These are phyloP conservation scores for Heritiera littoralis DNA, from an alignment of 345 rosid genomes.

Conservation along the genomic window DNA sequence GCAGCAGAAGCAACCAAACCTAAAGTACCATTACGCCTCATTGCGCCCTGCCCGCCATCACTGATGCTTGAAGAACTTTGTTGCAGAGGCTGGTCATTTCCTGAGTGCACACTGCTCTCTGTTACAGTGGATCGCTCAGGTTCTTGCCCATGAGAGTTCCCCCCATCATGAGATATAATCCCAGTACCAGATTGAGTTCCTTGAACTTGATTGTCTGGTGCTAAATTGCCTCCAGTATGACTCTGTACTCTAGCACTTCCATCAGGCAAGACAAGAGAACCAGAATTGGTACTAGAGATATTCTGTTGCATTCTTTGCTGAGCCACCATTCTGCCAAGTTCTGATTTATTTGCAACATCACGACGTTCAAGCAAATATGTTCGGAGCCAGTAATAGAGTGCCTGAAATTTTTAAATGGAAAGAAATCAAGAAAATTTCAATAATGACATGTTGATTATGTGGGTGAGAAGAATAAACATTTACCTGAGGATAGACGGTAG, in stretches of 20 bases:
- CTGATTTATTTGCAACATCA: conserved; percentile 94
- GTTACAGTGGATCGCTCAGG: conserved; percentile 60
- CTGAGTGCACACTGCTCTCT: conserved; percentile 58
- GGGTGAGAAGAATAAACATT: background rate
- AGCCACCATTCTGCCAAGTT: conserved; percentile 74
- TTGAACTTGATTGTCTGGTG: conserved; percentile 66
- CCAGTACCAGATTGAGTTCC: conserved; percentile 58
- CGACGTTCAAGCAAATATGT: conserved; percentile 98
- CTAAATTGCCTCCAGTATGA: conserved; percentile 54
- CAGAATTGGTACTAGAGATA: conserved; percentile 50
- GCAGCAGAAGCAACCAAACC: conserved; percentile 76
- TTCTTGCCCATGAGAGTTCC: conserved; percentile 85
- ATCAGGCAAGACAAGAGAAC: conserved; percentile 54
- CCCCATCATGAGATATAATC: conserved; percentile 73
- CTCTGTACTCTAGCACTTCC: conserved; percentile 50
- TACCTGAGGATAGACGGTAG: conserved; percentile 92
- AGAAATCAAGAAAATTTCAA: conserved; percentile 5
- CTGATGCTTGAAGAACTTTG: conserved; percentile 57
- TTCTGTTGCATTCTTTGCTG: conserved; percentile 96
- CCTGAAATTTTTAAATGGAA: conserved; percentile 43
- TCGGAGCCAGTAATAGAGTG: conserved; percentile 97
- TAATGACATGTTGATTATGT: background rate
- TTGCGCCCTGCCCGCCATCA: conserved; percentile 61
- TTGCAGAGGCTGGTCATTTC: conserved; percentile 77
- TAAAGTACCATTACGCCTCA: conserved; percentile 69